phyloP scores from a whole-genome alignment of 2,329 filamentous ascomycete species.

The Colletotrichum lupini region DNA sequence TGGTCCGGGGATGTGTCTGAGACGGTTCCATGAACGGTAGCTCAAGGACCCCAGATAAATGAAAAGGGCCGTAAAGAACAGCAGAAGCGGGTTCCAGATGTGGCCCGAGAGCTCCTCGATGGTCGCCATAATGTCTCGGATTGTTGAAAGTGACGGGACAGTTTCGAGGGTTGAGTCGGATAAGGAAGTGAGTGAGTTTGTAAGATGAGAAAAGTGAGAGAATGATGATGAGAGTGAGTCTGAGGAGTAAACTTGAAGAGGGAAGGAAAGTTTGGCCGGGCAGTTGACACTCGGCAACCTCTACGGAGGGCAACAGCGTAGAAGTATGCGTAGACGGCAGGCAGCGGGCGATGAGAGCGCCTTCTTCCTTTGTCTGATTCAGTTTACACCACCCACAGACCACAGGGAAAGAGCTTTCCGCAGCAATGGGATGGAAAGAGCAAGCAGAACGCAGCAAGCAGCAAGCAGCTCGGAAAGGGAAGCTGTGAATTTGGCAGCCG shows the following conservation, averaged over 20 bases:
- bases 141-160: neutral
- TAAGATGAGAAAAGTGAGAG: neutral
- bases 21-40: conserved; percentile 44
- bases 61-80: conserved; percentile 20
- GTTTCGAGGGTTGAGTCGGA: neutral
- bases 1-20: conserved; percentile 48
- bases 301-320: neutral
- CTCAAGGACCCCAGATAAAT: conserved; percentile 28
- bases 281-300: neutral
- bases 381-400: neutral
- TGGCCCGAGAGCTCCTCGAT: conserved; percentile 6
- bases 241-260: neutral
- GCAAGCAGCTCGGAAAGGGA: neutral
- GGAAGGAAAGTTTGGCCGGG: neutral
- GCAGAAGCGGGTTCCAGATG: conserved; percentile 5
- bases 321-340: neutral
- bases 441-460: neutral
- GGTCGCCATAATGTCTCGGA: conserved; percentile 19
- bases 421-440: neutral
- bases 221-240: neutral
- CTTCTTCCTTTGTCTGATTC: neutral
- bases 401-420: neutral
- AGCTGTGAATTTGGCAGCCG: neutral
- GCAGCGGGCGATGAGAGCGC: neutral
- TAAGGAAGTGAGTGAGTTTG: neutral